These are phyloP conservation scores for Phytophthora citrophthora DNA, from an alignment of 352 stramenopile species.

Conservation along the genomic window DNA sequence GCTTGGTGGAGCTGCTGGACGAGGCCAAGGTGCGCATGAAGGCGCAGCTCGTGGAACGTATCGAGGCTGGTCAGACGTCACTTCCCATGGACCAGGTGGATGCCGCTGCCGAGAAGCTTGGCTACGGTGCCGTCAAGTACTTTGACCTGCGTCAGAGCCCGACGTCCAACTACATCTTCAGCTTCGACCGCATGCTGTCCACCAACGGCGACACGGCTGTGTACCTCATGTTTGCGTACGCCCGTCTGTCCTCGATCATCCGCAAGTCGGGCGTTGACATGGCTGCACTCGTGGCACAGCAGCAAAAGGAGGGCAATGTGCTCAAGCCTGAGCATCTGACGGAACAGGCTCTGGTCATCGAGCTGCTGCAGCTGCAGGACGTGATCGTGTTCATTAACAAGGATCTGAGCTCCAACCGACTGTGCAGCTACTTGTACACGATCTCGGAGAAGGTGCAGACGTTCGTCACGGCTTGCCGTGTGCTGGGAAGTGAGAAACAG, in stretches of 20 bases:
- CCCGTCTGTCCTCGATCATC: slow-evolving; percentile 97
- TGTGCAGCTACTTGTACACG: slow-evolving; percentile 99
- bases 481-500: slow-evolving; percentile 95
- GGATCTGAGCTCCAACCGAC: slow-evolving; percentile 96
- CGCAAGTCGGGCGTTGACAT: slow-evolving; percentile 93
- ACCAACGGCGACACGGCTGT: slow-evolving; percentile 99
- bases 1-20: slow-evolving; percentile 98
- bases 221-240: slow-evolving; percentile 99
- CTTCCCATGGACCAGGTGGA: slow-evolving; percentile 93
- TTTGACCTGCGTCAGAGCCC: slow-evolving; percentile 99
- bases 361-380: slow-evolving; percentile 97
- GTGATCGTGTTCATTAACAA: slow-evolving; percentile 94
- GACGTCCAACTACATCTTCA: slow-evolving; percentile 99
- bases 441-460: slow-evolving; percentile 96
- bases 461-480: slow-evolving; percentile 98
- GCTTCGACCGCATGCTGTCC: slow-evolving; percentile 99
- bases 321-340: slow-evolving; percentile 81
- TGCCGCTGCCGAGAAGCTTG: slow-evolving; percentile 94
- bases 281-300: slow-evolving; percentile 58
- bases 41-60: slow-evolving; percentile 91
- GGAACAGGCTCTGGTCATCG: slow-evolving; percentile 92
- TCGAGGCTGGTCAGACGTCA: slow-evolving; percentile 90
- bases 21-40: slow-evolving; percentile 97
- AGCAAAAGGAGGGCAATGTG: slow-evolving; percentile 48
- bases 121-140: slow-evolving; percentile 99